Conservation (phyloP, 495 filamentous ascomycete species). For the Lophiostoma macrostomum region DNA sequence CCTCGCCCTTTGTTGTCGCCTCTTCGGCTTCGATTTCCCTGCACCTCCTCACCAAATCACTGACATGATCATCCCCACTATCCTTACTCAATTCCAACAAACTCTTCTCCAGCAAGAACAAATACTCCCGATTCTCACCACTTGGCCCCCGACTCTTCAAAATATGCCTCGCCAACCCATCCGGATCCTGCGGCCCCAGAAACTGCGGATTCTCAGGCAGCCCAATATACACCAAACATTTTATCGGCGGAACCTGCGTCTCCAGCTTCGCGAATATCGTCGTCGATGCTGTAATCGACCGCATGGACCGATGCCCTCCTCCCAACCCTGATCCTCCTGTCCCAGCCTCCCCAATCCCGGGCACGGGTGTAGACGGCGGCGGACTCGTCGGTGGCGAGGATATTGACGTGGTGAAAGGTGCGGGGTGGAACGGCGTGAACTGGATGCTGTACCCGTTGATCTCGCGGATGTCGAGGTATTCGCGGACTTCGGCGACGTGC, state of each 20-base stretch:
- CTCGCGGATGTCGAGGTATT: constrained; percentile 93
- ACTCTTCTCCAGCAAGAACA: constrained; percentile 75
- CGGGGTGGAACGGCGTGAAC: constrained; percentile 74
- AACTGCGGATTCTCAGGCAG: constrained; percentile 94
- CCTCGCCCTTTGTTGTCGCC: constrained; percentile 8
- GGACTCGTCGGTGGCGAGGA: constrained; percentile 41
- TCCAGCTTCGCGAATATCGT: neutral
- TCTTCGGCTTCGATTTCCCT: constrained; percentile 48
- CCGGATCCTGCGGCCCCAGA: constrained; percentile 73
- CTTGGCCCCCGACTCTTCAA: constrained; percentile 73
- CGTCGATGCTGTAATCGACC: constrained; percentile 29
- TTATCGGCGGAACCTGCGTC: constrained; percentile 40
- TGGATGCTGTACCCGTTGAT: constrained; percentile 95
- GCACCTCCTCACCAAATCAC: constrained; percentile 54
- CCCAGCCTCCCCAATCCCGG: too few relatives aligned
- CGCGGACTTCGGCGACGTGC: constrained; percentile 74
- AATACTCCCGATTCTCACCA: constrained; percentile 88
- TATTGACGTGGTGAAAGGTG: constrained; percentile 2
- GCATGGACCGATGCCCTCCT: too few relatives aligned
- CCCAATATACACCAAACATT: constrained; percentile 87
- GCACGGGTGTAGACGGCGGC: constrained; percentile 33
- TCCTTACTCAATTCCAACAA: constrained; percentile 71
- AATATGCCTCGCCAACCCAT: constrained; percentile 82
- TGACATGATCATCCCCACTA: constrained; percentile 80
- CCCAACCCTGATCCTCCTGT: too few relatives aligned